A percentile compares a stretch with the other conserved stretches of the same genome.
Evolutionary conservation across 305 asterid species (phyloP).

Genomic region (Euphrasia arctica): DNA sequence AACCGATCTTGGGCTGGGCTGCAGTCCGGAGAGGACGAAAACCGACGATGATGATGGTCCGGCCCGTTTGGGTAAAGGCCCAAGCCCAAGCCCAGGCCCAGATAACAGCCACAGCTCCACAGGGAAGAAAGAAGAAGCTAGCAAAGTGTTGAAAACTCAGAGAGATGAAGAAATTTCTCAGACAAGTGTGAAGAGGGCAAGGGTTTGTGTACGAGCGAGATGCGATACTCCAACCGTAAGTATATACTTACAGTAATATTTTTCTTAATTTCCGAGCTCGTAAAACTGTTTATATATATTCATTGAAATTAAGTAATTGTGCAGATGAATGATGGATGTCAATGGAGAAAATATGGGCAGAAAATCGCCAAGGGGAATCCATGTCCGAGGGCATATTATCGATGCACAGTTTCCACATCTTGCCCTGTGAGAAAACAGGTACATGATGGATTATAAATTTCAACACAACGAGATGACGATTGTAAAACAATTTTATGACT

Average conservation of each 20-base stretch:
- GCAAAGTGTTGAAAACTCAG: slow-evolving; percentile 32
- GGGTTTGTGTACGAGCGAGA: slow-evolving; percentile 83
- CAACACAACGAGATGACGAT: no score
- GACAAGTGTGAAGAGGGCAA: slow-evolving; percentile 61
- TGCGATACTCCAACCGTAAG: slow-evolving; percentile 83
- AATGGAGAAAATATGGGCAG: slow-evolving; percentile 96
- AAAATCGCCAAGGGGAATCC: slow-evolving; percentile 83
- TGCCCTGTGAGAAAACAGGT: slow-evolving; percentile 94
- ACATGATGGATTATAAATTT: not conserved
- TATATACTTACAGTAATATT: not conserved
- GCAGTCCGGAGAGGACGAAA: slow-evolving; percentile 3
- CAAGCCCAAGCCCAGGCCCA: not conserved
- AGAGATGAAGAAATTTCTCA: slow-evolving; percentile 57
- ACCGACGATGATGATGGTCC: not conserved
- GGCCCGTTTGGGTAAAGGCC: not conserved
- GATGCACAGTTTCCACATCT: slow-evolving; percentile 71
- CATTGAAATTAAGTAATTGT: no score
- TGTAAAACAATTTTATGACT: no score
- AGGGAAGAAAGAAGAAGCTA: slow-evolving; percentile 29
- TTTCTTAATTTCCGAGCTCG: no score
- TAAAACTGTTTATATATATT: no score
- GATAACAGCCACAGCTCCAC: slow-evolving; percentile 1
- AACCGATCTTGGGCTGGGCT: slow-evolving; percentile 41
- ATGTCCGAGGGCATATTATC: slow-evolving; percentile 87
- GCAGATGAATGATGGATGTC: slow-evolving; percentile 90